Conservation (phyloP, 2,329 filamentous ascomycete genomes). For the Akanthomyces lecanii region DNA sequence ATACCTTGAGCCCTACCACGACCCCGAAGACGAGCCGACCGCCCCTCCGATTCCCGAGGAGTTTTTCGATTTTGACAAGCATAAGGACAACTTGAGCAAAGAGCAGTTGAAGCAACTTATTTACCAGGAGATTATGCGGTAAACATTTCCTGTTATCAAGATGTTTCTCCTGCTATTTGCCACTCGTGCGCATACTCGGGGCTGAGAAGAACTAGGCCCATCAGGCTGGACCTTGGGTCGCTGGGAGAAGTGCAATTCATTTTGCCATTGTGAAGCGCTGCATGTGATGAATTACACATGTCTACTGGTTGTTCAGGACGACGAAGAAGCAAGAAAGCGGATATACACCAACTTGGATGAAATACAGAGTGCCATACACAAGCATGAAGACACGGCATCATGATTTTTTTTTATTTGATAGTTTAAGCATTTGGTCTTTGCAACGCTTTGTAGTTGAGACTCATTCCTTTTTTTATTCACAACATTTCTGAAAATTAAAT, state of each 20-base stretch:
- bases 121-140: slow-evolving; percentile 90
- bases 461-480: not conserved
- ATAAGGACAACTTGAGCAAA: slow-evolving; percentile 98
- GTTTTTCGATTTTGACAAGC: slow-evolving; percentile 99
- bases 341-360: slow-evolving; percentile 17
- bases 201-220: slow-evolving; percentile 9
- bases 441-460: not conserved
- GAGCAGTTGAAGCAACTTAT: slow-evolving; percentile 97
- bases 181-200: not conserved
- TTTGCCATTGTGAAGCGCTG: not conserved
- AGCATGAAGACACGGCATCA: slow-evolving; percentile 10
- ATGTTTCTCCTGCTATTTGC: not conserved
- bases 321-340: not conserved
- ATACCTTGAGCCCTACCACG: slow-evolving; percentile 97
- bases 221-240: slow-evolving; percentile 15
- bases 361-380: slow-evolving; percentile 11
- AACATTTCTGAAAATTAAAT: not conserved
- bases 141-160: slow-evolving; percentile 18
- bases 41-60: slow-evolving; percentile 95
- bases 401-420: slow-evolving; percentile 2
- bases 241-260: not conserved
- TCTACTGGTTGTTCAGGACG: not conserved
- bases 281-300: slow-evolving; percentile 1
- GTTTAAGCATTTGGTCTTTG: slow-evolving; percentile 10
- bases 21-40: slow-evolving; percentile 96